Evolutionary conservation across 164 flowering plant species (phyloP), one percentile per base, ranked within the genome.

Genomic region (Liquidambar formosana): DNA sequence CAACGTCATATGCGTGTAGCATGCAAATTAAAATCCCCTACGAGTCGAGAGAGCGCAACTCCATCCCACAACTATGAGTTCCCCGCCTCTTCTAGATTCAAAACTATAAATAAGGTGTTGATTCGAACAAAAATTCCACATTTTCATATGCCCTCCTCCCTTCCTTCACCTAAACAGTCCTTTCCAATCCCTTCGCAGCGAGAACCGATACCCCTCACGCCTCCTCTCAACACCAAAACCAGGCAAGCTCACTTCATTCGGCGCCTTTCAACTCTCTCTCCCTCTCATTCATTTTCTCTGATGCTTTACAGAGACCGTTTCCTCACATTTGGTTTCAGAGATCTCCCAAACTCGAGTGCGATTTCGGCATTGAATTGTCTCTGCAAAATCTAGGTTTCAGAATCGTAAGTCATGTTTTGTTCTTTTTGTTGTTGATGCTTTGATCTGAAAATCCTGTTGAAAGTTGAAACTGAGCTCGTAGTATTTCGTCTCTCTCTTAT

Each of bases 241-340:
- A 54, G 58, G 58, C 23, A 54, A 54, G 58, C 14, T 54, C 58
- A n/a, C 27, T 46, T 46, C 49, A 46, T 46, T 15, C 49, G 49
- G 49, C 49, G 3, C 16, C 49, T 46, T n/a, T 11, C 49, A 46
- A 9, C 18, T 10, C 49, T 46, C 49, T 46, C 49, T 46, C 49
- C 10, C 2, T 46, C 18, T 46, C 49, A 11, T 1, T 9, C 49
- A 46, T 10, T 46, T 46, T 46, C 12, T 46, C 49, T 2, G 16
- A 11, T 46, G 9, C 0, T 46, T 46, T 1, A 3, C 16, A 9
- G 10, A 12, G 12, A 8, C 10, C 3, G 12, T 44, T 44, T 44
- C 46, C 46, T 44, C 8, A 9, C 8, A 44, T 44, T 44, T 12
- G 46, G 12, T 8, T 44, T 44, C 12, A 44, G 12, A 44, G 46